Percentiles rank a stretch among this genome's conserved stretches.
These are phyloP conservation scores for Umbilicus rupestris DNA, from an alignment of 164 flowering plant species.

Conservation along the genomic window DNA sequence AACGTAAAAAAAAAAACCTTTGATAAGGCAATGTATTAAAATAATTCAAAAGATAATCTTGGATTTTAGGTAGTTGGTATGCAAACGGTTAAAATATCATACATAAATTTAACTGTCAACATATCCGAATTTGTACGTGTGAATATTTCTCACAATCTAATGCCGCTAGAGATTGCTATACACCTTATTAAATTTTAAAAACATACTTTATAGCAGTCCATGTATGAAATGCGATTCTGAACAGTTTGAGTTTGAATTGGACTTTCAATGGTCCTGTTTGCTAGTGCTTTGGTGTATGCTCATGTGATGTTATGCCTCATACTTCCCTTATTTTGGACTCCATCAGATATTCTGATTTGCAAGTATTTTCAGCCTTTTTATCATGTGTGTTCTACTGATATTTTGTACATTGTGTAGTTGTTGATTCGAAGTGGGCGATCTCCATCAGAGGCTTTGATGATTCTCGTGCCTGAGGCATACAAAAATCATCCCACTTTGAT, in stretches of 20 bases:
- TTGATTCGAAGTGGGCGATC: slow-evolving; percentile 86
- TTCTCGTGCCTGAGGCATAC: slow-evolving; percentile 99
- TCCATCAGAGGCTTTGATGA: slow-evolving; percentile 94
- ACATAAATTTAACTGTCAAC: neutral
- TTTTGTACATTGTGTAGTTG: slow-evolving; percentile 35
- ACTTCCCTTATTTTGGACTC: neutral
- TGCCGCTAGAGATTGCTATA: neutral
- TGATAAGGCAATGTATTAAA: neutral
- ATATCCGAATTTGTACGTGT: neutral
- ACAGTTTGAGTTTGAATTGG: neutral
- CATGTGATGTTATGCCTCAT: neutral
- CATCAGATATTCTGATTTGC: neutral
- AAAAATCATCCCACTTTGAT: slow-evolving; percentile 89
- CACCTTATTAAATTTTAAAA: neutral
- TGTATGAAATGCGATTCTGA: neutral
- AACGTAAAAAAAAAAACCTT: too few species aligned
- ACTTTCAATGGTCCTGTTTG: neutral
- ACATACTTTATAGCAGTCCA: neutral
- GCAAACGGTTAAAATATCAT: neutral
- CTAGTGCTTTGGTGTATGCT: neutral
- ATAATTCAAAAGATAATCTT: neutral
- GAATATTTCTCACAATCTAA: neutral
- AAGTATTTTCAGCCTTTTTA: neutral
- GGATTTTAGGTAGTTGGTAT: neutral
- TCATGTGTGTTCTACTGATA: neutral